Conservation (phyloP, 371 early-diverging fungal genomes). For the Syncephalastrum contaminatum region DNA sequence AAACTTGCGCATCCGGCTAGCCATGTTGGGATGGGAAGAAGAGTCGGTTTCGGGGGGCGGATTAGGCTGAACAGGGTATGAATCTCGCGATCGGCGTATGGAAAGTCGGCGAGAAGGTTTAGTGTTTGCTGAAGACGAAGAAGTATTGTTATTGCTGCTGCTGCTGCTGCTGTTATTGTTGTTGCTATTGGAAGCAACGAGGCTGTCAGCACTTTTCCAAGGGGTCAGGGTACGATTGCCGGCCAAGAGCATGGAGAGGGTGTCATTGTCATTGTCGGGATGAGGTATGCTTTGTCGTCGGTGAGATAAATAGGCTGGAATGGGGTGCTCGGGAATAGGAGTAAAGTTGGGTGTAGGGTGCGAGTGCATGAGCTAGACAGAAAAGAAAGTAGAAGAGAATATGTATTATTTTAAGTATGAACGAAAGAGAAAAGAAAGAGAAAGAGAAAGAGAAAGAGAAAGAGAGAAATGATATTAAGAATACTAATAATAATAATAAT, state of each 20-base stretch:
- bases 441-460: conserved; percentile 1
- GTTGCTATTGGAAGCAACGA: conserved; percentile 10
- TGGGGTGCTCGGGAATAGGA: conserved; percentile 15
- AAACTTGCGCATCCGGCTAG: conserved; percentile 13
- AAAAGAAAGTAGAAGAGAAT: neutral
- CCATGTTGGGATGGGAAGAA: conserved; percentile 7
- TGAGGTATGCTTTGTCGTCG: conserved; percentile 19
- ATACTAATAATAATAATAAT: too few relatives aligned
- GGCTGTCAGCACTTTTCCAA: conserved; percentile 31
- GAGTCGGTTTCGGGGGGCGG: neutral
- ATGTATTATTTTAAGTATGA: too few relatives aligned
- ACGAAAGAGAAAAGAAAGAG: neutral
- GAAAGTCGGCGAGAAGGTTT: too few relatives aligned
- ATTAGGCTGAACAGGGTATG: too few relatives aligned
- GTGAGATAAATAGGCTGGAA: conserved; percentile 16
- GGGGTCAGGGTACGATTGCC: conserved; percentile 16
- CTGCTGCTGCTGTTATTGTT: conserved; percentile 1
- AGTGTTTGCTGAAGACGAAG: too few relatives aligned
- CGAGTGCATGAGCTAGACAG: conserved; percentile 6
- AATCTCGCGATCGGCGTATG: too few relatives aligned
- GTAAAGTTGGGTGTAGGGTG: conserved; percentile 8
- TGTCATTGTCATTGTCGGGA: conserved; percentile 5
- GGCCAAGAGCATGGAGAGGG: conserved; percentile 12
- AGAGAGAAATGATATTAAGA: neutral
- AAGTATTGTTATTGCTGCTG: neutral